Evolutionary conservation across 1,284 basidiomycete species (phyloP).

Genomic region (Cryptococcus floricola): DNA sequence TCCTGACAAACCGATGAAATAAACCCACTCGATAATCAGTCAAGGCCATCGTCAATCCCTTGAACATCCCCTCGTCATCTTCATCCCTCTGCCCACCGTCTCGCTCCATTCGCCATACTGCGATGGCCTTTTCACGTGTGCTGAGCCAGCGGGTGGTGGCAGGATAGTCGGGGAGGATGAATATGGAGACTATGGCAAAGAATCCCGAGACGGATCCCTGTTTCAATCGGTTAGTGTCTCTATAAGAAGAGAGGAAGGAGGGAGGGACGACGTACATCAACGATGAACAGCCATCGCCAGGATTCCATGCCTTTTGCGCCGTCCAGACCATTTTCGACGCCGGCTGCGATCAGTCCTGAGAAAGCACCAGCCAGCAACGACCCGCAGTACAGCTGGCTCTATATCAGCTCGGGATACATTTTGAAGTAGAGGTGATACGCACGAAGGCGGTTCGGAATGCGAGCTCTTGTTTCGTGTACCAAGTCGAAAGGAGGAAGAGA

Average conservation of each 20-base stretch:
- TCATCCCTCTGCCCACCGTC: slow-evolving; percentile 22
- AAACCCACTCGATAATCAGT: slow-evolving; percentile 17
- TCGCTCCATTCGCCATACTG: slow-evolving; percentile 22
- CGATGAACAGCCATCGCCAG: slow-evolving; percentile 25
- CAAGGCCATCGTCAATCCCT: slow-evolving; percentile 18
- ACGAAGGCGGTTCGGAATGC: slow-evolving; percentile 5
- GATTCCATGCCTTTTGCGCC: slow-evolving; percentile 7
- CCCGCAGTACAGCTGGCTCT: slow-evolving; percentile 10
- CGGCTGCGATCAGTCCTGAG: slow-evolving; percentile 20
- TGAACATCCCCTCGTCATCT: slow-evolving; percentile 14
- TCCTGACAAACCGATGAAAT: background rate
- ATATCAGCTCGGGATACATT: background rate
- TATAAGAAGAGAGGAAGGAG: background rate
- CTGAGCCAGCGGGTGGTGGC: slow-evolving; percentile 27
- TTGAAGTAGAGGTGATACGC: background rate
- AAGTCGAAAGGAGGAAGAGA: slow-evolving; percentile 39
- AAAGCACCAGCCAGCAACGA: slow-evolving; percentile 16
- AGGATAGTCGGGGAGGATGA: slow-evolving; percentile 28
- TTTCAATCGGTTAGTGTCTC: background rate
- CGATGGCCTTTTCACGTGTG: slow-evolving; percentile 22
- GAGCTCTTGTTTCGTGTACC: slow-evolving; percentile 26
- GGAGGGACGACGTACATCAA: slow-evolving; percentile 9
- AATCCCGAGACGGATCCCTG: slow-evolving; percentile 15
- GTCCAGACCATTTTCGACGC: slow-evolving; percentile 17
- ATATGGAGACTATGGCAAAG: slow-evolving; percentile 11